These are phyloP conservation scores for Fusarium burgessii DNA, from an alignment of 2,329 filamentous ascomycete genomes.

Conservation along the genomic window DNA sequence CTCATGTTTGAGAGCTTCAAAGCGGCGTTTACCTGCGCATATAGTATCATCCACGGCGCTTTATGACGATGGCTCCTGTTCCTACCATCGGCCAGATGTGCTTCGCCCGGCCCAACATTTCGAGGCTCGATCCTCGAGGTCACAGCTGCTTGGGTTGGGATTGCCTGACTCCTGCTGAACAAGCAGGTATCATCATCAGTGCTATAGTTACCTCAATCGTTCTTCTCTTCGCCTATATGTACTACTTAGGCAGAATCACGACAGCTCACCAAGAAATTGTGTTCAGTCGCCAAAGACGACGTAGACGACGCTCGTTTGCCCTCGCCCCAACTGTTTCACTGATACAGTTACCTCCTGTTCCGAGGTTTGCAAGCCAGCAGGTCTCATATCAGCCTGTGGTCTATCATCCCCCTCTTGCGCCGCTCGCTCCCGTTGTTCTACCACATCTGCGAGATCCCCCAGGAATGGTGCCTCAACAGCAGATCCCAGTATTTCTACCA, in stretches of 20 bases:
- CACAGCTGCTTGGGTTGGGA: conserved; percentile 52
- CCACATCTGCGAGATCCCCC: conserved; percentile 5
- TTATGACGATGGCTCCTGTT: not conserved
- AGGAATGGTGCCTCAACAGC: conserved; percentile 1
- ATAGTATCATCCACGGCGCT: not conserved
- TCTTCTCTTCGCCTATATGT: conserved; percentile 51
- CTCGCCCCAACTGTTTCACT: conserved; percentile 5
- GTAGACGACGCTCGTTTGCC: conserved; percentile 6
- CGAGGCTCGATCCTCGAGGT: not conserved
- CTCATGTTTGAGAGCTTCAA: not conserved
- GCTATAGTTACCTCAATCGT: conserved; percentile 47
- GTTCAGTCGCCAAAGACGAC: conserved; percentile 11
- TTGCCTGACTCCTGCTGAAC: conserved; percentile 54
- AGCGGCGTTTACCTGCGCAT: too few relatives aligned
- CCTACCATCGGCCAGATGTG: not conserved
- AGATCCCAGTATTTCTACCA: conserved; percentile 15
- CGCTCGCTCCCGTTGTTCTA: not conserved
- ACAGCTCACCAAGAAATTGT: conserved; percentile 28
- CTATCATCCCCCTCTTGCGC: conserved; percentile 12
- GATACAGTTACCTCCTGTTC: conserved; percentile 33
- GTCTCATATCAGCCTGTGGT: conserved; percentile 37
- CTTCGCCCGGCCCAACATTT: not conserved
- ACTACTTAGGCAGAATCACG: conserved; percentile 49
- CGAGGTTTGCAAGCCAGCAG: conserved; percentile 18
- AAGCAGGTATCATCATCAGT: conserved; percentile 57